Conservation (phyloP, 1,284 basidiomycete species). For the Phylloboletellus chloephorus region DNA sequence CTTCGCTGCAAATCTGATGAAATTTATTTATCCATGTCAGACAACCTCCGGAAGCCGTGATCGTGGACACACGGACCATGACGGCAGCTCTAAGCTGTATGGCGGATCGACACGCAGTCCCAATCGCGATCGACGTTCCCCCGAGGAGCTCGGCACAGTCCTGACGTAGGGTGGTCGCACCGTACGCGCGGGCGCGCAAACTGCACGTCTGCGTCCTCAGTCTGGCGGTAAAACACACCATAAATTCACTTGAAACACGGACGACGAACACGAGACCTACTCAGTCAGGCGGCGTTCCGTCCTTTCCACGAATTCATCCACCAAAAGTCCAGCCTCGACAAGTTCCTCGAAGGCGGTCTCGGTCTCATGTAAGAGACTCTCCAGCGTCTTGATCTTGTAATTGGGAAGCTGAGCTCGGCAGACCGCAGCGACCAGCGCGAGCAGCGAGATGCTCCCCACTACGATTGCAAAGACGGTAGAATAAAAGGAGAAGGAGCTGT, state of each 20-base stretch:
- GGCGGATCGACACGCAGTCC: neutral
- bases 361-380: constrained; percentile 1
- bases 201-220: neutral
- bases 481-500: neutral
- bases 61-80: too few species aligned
- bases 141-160: neutral
- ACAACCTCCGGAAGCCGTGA: too few species aligned
- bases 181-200: constrained; percentile 3
- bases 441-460: neutral
- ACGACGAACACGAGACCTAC: too few species aligned
- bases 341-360: neutral
- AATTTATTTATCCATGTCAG: too few species aligned
- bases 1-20: neutral
- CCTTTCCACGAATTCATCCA: neutral
- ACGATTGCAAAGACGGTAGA: constrained; percentile 8
- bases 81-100: neutral
- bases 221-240: neutral
- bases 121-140: neutral
- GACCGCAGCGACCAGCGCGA: neutral
- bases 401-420: constrained; percentile 6
- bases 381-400: constrained; percentile 8
- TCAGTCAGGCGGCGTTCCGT: neutral
- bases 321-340: constrained; percentile 4
- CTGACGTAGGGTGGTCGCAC: constrained; percentile 1
- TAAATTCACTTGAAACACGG: too few species aligned